Base-by-base conservation (phyloP, 2,329 filamentous ascomycete species). In the Periconia sp. region DNA sequence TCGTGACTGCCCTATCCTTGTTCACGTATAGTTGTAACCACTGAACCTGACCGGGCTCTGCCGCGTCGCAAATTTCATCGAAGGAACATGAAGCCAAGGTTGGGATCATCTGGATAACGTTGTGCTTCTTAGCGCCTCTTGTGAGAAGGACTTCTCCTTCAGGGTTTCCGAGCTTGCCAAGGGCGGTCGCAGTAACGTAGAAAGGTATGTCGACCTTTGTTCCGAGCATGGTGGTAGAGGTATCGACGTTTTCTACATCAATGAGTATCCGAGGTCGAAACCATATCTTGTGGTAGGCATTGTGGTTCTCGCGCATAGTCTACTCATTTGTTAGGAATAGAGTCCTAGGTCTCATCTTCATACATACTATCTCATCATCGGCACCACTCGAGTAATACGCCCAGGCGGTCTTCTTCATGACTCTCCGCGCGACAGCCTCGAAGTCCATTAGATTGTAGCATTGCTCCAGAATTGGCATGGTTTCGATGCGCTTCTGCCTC, bases 21-120 rank as follows among this genome's bases (percentile, higher is more conserved):
- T 99, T 99, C 58, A 99, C 70, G 73, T 96, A 95, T 1, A 99
- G 83, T 74, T 99, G 94, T 56, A 99, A 78, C 94, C 94, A 99
- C 73, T 97, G 94, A 4, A 91, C 84, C 71, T 96, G 92, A 50
- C 87, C 86, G 31, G 82, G 88, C 51, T 82, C 77, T 21, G 80
- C 82, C 13, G 92, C 94, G 69, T 97, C 94, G 53, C 95, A 78
- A 46, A 99, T 96, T 73, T 99, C 92, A 74, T 99, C 94, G 61
- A 99, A 96, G 1, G 91, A 94, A 76, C 94, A 97, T 2, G 91
- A 96, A 2, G 94, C 94, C 5, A 99, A 80, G 3, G 94, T 99
- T 2, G 94, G 94, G 49, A 99, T 97, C 94, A 99, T 99, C 73
- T 99, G 94, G 49, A 97, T 83, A 37, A 97, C 87, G 65, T 92